Evolutionary conservation across 2,329 filamentous ascomycete genomes (phyloP).

Genomic region (Scedosporium dehoogii): DNA sequence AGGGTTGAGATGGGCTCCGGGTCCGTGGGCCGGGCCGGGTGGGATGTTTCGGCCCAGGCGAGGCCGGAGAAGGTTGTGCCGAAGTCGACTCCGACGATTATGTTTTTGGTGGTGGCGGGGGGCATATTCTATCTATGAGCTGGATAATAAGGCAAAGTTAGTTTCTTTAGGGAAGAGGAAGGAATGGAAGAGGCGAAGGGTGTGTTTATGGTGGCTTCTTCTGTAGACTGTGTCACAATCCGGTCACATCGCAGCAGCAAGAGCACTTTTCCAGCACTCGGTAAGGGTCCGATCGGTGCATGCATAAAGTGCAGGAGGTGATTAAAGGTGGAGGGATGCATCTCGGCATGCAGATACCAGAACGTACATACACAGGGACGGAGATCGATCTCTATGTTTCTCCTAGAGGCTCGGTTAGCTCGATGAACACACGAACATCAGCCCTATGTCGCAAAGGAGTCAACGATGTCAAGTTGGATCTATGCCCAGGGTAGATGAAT

Average conservation of each 20-base stretch:
- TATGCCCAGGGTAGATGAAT: no score
- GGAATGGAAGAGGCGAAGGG: background rate
- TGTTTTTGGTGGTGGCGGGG: constrained; percentile 19
- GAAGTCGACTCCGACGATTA: constrained; percentile 45
- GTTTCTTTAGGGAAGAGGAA: background rate
- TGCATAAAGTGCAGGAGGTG: no score
- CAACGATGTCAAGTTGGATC: background rate
- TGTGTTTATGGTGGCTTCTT: no score
- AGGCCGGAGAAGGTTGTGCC: constrained; percentile 47
- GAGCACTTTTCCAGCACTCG: no score
- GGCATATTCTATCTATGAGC: background rate
- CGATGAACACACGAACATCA: background rate
- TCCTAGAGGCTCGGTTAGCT: background rate
- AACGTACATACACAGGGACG: no score
- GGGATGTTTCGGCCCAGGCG: constrained; percentile 30
- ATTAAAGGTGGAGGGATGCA: no score
- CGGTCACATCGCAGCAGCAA: no score
- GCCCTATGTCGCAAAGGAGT: background rate
- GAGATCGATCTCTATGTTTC: background rate
- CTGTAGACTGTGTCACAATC: no score
- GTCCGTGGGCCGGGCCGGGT: constrained; percentile 22
- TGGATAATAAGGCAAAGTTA: background rate
- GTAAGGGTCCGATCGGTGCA: no score
- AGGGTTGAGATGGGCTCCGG: constrained; percentile 30
- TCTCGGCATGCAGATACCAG: no score